Conservation (phyloP, 2,329 filamentous ascomycete species). For the Penicillium sp. region DNA sequence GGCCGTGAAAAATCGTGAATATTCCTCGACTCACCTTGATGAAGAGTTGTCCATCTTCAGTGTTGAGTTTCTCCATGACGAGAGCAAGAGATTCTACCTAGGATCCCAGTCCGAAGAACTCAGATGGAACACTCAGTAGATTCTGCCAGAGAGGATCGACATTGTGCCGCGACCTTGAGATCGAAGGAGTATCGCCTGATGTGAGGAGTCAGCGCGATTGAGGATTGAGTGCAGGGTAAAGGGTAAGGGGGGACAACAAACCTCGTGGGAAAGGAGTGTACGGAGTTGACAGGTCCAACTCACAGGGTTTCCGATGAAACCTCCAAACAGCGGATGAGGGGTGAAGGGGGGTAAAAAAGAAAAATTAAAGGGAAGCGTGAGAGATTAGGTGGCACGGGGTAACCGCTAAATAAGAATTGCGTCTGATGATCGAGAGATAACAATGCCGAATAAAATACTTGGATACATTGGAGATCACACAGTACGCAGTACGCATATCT, state of each 20-base stretch:
- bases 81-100: constrained; percentile 24
- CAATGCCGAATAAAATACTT: not conserved
- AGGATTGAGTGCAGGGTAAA: not conserved
- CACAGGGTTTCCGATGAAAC: not conserved
- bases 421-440: constrained; percentile 3
- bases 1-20: not conserved
- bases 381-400: constrained; percentile 20
- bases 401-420: constrained; percentile 25
- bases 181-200: constrained; percentile 16
- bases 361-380: constrained; percentile 9
- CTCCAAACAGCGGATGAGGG: not conserved
- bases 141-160: constrained; percentile 30
- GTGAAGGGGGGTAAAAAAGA: not conserved
- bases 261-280: constrained; percentile 13
- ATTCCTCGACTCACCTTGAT: constrained; percentile 39
- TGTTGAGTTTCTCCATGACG: constrained; percentile 48
- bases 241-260: not conserved
- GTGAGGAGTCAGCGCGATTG: constrained; percentile 13
- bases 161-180: constrained; percentile 29
- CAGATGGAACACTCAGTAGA: constrained; percentile 35
- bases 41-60: constrained; percentile 49
- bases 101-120: constrained; percentile 31
- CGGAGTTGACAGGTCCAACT: constrained; percentile 9
- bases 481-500: not conserved
- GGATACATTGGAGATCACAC: not conserved